Conservation (phyloP, 371 early-diverging fungal genomes). For the Mortierella sp. region DNA sequence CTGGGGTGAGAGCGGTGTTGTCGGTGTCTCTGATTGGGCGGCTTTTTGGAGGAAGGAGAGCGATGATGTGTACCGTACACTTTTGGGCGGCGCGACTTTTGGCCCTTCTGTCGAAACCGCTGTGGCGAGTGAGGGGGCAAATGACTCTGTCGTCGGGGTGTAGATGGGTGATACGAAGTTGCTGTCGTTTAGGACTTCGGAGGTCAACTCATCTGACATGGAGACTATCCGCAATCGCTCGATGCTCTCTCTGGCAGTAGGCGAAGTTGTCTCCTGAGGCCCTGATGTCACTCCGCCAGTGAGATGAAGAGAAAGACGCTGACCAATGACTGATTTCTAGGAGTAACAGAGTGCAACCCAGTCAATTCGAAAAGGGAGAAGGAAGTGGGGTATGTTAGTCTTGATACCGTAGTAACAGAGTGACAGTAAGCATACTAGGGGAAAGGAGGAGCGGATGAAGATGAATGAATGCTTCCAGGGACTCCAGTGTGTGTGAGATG, state of each 20-base stretch:
- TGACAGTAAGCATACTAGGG: background rate
- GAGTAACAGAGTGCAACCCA: background rate
- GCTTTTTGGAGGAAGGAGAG: constrained; percentile 19
- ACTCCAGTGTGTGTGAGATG: background rate
- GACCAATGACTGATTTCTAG: constrained; percentile 58
- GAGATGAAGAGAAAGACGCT: constrained; percentile 50
- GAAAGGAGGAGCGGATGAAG: background rate
- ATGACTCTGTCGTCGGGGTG: constrained; percentile 18
- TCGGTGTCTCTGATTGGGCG: constrained; percentile 8
- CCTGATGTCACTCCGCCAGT: constrained; percentile 19
- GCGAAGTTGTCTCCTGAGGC: constrained; percentile 10
- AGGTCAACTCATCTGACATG: constrained; percentile 1
- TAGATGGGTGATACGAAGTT: constrained; percentile 6
- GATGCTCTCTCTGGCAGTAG: constrained; percentile 9
- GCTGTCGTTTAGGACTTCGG: background rate
- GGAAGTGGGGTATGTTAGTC: background rate
- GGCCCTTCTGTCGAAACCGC: background rate
- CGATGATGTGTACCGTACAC: constrained; percentile 7
- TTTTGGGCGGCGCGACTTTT: constrained; percentile 12
- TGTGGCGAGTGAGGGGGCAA: background rate
- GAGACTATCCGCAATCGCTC: constrained; percentile 35
- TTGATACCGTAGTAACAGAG: background rate
- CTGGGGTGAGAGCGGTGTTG: constrained; percentile 33
- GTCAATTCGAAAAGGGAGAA: background rate
- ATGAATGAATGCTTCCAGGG: background rate